Evolutionary conservation across 495 filamentous ascomycete genomes (phyloP).

Genomic region (Trichoderma gamsii): DNA sequence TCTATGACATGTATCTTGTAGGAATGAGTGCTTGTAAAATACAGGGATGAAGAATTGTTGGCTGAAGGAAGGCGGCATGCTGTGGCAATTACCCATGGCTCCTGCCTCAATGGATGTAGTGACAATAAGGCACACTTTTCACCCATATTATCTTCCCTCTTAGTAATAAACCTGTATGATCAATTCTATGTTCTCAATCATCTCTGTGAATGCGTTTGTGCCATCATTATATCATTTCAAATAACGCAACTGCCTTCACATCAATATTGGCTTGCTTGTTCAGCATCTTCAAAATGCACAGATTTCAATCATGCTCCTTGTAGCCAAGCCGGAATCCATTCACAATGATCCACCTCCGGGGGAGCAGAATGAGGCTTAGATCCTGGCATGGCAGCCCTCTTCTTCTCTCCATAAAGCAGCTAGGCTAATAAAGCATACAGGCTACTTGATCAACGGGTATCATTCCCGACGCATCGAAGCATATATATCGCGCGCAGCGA

Average conservation of each 20-base stretch:
- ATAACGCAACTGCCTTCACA: too few species aligned
- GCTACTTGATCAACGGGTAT: background rate
- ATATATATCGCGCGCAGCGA: background rate
- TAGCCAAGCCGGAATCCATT: background rate
- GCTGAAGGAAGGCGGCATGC: background rate
- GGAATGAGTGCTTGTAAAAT: background rate
- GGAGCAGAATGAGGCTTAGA: background rate
- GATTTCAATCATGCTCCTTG: background rate
- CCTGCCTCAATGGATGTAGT: background rate
- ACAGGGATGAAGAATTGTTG: background rate
- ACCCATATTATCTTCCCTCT: too few species aligned
- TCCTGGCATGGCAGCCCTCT: background rate
- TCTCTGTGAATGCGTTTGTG: too few species aligned
- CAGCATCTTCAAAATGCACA: too few species aligned
- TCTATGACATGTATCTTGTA: background rate
- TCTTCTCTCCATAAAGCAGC: background rate
- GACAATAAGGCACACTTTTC: too few species aligned
- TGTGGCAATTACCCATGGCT: background rate
- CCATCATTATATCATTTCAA: too few species aligned
- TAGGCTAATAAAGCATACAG: background rate
- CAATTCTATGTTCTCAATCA: too few species aligned
- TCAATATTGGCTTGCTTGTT: too few species aligned
- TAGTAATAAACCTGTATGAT: too few species aligned
- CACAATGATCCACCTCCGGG: background rate
- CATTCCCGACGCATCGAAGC: background rate